Conservation (phyloP, 164 flowering plant genomes). For the Kingdonia uniflora region DNA sequence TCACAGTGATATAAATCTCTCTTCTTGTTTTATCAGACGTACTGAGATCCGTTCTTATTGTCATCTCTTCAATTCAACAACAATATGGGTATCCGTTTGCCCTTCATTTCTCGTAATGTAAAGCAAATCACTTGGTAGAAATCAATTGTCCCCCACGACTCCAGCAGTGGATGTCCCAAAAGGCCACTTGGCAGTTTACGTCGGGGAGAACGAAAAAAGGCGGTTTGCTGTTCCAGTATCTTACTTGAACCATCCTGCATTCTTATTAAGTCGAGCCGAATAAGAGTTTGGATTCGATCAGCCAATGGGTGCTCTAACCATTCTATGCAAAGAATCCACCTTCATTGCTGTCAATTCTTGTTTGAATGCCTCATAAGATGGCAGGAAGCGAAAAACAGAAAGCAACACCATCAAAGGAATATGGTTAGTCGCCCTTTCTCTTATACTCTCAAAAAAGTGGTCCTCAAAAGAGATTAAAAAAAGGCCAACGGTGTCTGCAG, state of each 20-base stretch:
- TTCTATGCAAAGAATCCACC: slow-evolving; percentile 23
- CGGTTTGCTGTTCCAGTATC: slow-evolving; percentile 28
- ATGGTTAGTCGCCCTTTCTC: background rate
- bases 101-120: slow-evolving; percentile 7
- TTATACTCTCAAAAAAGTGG: background rate
- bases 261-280: slow-evolving; percentile 15
- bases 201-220: slow-evolving; percentile 23
- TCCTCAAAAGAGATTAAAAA: too few species aligned
- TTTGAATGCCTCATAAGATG: slow-evolving; percentile 4
- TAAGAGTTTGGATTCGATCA: slow-evolving; percentile 31
- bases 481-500: too few species aligned
- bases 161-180: slow-evolving; percentile 16
- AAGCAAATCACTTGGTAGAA: slow-evolving; percentile 12
- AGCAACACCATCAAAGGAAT: background rate
- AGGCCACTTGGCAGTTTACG: slow-evolving; percentile 33
- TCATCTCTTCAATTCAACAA: too few species aligned
- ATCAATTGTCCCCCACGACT: slow-evolving; percentile 3
- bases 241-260: slow-evolving; percentile 26
- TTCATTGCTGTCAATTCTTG: slow-evolving; percentile 14
- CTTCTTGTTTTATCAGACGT: too few species aligned
- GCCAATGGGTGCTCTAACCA: slow-evolving; percentile 29
- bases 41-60: too few species aligned
- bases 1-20: too few species aligned
- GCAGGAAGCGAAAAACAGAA: background rate
- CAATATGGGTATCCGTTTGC: slow-evolving; percentile 13